Evolutionary conservation across 345 rosid genomes (phyloP), one percentile per base, ranked within the genome.

Genomic region (Iberis pinnata): DNA sequence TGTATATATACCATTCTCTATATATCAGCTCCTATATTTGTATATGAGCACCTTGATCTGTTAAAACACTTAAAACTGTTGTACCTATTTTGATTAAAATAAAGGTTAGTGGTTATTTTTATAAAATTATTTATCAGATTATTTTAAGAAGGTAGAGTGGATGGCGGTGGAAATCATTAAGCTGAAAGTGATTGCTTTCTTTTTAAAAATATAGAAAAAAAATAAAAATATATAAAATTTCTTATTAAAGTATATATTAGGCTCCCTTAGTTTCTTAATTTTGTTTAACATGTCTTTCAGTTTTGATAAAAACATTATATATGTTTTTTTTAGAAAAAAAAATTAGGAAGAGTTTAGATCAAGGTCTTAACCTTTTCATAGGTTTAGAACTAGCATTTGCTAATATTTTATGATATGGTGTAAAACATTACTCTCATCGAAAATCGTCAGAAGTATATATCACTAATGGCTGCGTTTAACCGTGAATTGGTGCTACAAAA

Each of bases 71-170:
- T 32, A 32, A 32, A 32, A 32, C 56, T 78, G 56, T 50, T 65
- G 60, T 56, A 55, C 67, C 72, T 69, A 70, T 71, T 71, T 68
- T 22, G 45, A 68, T 55, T 67, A 66, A 53, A 72, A 75, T 69
- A 54, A 58, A 19, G 48, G 37, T 49, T 53, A 19, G 58, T 54
- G 59, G 49, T 67, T 40, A 32, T 53, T 31, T 16, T 15, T 16
- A 9, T 22, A n/a, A n/a, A n/a, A 5, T 37, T 50, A 48, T 46
- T 64, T 53, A 53, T 60, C 11, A 43, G 36, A 47, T 31, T 44
- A 63, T 70, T 47, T 44, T 32, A 56, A 27, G 66, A 64, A 48
- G 15, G 45, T 41, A 43, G 40, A 55, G 64, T 35, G 37, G 56
- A 66, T 44, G 67, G 65, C 53, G 69, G 64, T 39, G 73, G 66